Evolutionary conservation across 768 basidiomycete species (phyloP).

Genomic region (Suillus sp.): DNA sequence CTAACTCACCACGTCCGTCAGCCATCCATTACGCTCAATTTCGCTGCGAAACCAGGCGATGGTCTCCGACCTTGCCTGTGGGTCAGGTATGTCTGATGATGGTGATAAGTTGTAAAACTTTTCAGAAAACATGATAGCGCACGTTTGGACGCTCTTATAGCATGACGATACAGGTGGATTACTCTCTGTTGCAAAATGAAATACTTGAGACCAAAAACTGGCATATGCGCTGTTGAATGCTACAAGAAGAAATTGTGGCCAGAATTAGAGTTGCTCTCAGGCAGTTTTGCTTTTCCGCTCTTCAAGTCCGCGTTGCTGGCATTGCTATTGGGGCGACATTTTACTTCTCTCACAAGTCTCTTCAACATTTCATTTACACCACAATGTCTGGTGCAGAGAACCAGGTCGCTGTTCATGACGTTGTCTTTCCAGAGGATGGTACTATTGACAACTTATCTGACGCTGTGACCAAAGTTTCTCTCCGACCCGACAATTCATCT

Average conservation of each 20-base stretch:
- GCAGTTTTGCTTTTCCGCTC: conserved; percentile 21
- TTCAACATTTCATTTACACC: conserved; percentile 17
- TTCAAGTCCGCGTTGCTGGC: conserved; percentile 18
- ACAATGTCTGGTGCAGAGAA: conserved; percentile 38
- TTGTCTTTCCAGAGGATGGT: conserved; percentile 15
- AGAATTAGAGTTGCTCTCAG: conserved; percentile 12
- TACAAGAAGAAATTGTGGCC: conserved; percentile 14
- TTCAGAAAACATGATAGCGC: conserved; percentile 15
- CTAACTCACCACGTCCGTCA: conserved; percentile 56
- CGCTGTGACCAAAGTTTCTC: conserved; percentile 35
- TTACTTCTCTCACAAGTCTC: conserved; percentile 12
- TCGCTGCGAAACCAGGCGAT: conserved; percentile 72
- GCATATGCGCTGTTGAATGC: conserved; percentile 5
- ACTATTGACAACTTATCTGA: conserved; percentile 33
- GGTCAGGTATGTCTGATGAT: conserved; percentile 61
- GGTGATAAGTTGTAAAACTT: neutral
- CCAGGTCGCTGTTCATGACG: conserved; percentile 9
- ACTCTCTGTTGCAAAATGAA: conserved; percentile 70
- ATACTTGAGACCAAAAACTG: conserved; percentile 60
- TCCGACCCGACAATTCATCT: conserved; percentile 23
- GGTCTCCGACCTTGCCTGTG: conserved; percentile 61
- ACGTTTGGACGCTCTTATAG: conserved; percentile 74
- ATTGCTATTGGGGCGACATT: conserved; percentile 15
- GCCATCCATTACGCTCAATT: conserved; percentile 61
- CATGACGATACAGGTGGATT: conserved; percentile 62